phyloP scores from a whole-genome alignment of 2,329 filamentous ascomycete species.

The Alternaria triticimaculans region DNA sequence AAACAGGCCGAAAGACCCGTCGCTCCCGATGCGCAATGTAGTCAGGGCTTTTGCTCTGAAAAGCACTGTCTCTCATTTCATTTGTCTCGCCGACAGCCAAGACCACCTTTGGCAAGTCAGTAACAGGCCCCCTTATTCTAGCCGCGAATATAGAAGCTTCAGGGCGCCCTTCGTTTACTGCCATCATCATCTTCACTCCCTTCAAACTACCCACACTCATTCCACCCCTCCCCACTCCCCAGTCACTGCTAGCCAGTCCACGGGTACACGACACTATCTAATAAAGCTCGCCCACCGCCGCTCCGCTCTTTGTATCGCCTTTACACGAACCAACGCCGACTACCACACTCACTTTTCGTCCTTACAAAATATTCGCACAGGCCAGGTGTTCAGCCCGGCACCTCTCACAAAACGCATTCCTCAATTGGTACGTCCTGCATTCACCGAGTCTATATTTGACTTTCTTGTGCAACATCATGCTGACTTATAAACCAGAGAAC shows the following conservation, averaged over 20 bases:
- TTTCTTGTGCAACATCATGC: constrained; percentile 22
- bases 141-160: constrained; percentile 41
- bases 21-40: constrained; percentile 50
- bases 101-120: constrained; percentile 38
- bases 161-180: constrained; percentile 33
- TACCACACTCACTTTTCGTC: constrained; percentile 27
- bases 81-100: constrained; percentile 49
- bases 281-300: constrained; percentile 24
- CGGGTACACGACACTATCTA: constrained; percentile 40
- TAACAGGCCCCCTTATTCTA: constrained; percentile 38
- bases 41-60: constrained; percentile 42
- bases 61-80: constrained; percentile 49
- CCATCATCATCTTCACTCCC: constrained; percentile 32
- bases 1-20: constrained; percentile 49
- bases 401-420: constrained; percentile 25
- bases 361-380: constrained; percentile 20
- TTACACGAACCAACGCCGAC: constrained; percentile 17
- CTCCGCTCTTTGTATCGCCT: constrained; percentile 13
- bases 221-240: constrained; percentile 22
- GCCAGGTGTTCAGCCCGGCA: constrained; percentile 28
- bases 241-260: constrained; percentile 40
- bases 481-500: constrained; percentile 43
- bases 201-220: constrained; percentile 35
- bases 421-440: constrained; percentile 28
- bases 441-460: constrained; percentile 17